Evolutionary conservation across 140 eudicot species (phyloP), one percentile per base, ranked within the genome.

Genomic region (Erigeron philadelphicus): DNA sequence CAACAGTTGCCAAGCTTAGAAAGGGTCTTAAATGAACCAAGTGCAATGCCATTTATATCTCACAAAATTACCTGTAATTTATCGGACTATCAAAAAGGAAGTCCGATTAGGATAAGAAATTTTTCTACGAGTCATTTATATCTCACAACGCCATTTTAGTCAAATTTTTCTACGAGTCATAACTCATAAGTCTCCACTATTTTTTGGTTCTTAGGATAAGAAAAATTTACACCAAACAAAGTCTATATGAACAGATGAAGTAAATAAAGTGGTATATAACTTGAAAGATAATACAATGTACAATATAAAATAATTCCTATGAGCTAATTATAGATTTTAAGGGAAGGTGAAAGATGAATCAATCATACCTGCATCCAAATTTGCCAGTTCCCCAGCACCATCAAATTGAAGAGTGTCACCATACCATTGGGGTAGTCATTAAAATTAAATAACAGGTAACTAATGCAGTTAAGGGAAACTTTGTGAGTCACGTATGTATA

Each of bases 351-450:
- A 64, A 44, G 35, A 46, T 49, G 66, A 54, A 43, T 40, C 13
- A 75, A n/a, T 25, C 59, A 38, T 90, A 87, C 97, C 97, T 89
- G 83, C 96, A 87, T 85, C 98, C 98, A 93, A 5, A 42, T 75
- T 80, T 93, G 98, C 98, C 98, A 93, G 53, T 83, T 83, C 58
- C 95, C 95, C 97, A 89, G 50, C 50, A 93, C 98, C 53, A 93
- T 76, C 76, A 93, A 64, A 80, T 93, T 93, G 93, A 84, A 93
- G 40, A 90, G 89, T n/a, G 95, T 93, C 76, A 93, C 94, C 98
- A 93, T 93, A 54, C 95, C 95, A 80, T 81, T 93, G 25, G 98
- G 94, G 83, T 87, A 93, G 85, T 93, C 97, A 64, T 93, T 93
- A 72, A 93, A 89, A 66, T 93, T 93, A 80, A 93, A 93, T 69